A percentile compares a stretch with the other conserved stretches of the same genome.
Conservation (phyloP, 2,329 filamentous ascomycete genomes). For the Verticillium albo-atrum region DNA sequence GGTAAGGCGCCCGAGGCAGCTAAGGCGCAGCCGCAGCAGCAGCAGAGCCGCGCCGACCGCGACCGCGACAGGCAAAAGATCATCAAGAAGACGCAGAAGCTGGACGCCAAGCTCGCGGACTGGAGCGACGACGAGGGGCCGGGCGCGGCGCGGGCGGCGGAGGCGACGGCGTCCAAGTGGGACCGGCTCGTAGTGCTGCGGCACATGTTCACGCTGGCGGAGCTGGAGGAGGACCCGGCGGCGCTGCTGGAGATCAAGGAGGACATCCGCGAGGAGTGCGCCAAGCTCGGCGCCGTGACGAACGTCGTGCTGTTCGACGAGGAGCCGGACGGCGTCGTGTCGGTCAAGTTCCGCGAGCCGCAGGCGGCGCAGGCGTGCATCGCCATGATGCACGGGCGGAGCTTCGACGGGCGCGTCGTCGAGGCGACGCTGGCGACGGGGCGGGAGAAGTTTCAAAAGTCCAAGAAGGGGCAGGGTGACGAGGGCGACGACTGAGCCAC, state of each 20-base stretch:
- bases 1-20: conserved; percentile 38
- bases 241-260: conserved; percentile 89
- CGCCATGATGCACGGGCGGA: conserved; percentile 71
- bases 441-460: conserved; percentile 68
- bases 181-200: conserved; percentile 84
- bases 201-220: conserved; percentile 86
- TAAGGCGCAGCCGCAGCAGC: conserved; percentile 22
- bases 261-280: conserved; percentile 86
- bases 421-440: conserved; percentile 68
- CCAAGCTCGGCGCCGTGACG: conserved; percentile 80
- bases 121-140: conserved; percentile 94
- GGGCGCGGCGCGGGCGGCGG: conserved; percentile 30
- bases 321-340: conserved; percentile 79
- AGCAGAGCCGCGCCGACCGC: conserved; percentile 24
- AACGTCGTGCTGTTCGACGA: conserved; percentile 88
- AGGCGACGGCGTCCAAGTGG: conserved; percentile 37
- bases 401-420: conserved; percentile 68
- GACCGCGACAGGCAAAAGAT: conserved; percentile 80
- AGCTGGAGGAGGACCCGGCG: conserved; percentile 79
- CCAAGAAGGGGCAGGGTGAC: conserved; percentile 47
- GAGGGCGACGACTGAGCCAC: conserved; percentile 14
- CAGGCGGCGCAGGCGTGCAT: conserved; percentile 71
- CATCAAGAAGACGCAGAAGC: conserved; percentile 84
- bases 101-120: conserved; percentile 87
- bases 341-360: conserved; percentile 71